These are phyloP conservation scores for Sclerotinia subarctica DNA, from an alignment of 2,329 filamentous ascomycete genomes.

Conservation along the genomic window DNA sequence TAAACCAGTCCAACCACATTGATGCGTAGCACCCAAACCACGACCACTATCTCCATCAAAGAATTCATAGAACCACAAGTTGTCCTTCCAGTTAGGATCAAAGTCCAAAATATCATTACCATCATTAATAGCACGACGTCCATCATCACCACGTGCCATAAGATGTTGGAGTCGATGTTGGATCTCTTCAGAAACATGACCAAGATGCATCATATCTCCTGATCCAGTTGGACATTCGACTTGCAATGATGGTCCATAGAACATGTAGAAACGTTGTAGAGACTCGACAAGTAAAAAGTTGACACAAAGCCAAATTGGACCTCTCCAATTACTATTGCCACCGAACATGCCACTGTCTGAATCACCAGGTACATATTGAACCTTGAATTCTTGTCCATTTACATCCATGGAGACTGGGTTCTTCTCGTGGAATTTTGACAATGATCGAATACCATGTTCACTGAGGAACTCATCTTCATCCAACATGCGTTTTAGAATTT, in stretches of 20 bases:
- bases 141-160: conserved; percentile 79
- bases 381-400: conserved; percentile 83
- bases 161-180: conserved; percentile 93
- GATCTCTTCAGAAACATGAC: conserved; percentile 89
- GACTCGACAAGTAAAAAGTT: conserved; percentile 95
- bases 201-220: conserved; percentile 91
- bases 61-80: conserved; percentile 96
- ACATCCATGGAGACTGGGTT: conserved; percentile 94
- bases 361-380: conserved; percentile 90
- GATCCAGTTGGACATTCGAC: conserved; percentile 93
- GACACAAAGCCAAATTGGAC: conserved; percentile 92
- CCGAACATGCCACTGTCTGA: conserved; percentile 94
- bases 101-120: conserved; percentile 84
- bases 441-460: conserved; percentile 82
- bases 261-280: conserved; percentile 92
- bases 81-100: conserved; percentile 88
- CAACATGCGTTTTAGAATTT: conserved; percentile 87
- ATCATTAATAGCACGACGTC: conserved; percentile 82
- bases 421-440: conserved; percentile 88
- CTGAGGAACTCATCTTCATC: conserved; percentile 92
- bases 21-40: conserved; percentile 86
- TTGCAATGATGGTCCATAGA: conserved; percentile 84
- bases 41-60: conserved; percentile 91
- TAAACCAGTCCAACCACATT: conserved; percentile 94
- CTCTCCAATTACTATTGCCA: conserved; percentile 97